Evolutionary conservation across 805 yeast species (phyloP).

Genomic region (Danielia oregonensis): DNA sequence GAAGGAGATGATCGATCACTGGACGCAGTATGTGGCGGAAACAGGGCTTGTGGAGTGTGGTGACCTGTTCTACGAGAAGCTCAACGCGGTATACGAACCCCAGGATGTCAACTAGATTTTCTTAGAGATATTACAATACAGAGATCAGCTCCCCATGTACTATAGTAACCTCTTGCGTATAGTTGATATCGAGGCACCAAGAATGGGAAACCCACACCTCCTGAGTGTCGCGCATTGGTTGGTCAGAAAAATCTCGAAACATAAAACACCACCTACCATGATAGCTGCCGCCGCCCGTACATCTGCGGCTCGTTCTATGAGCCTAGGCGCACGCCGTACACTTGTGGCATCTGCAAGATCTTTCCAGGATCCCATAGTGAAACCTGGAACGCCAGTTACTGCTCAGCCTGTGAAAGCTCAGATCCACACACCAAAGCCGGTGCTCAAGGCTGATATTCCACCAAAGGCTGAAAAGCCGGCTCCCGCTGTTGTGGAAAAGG

Average conservation of each 20-base stretch:
- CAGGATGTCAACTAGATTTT: background rate
- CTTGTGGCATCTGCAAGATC: slow-evolving; percentile 9
- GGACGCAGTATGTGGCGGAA: slow-evolving; percentile 51
- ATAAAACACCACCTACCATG: slow-evolving; percentile 2
- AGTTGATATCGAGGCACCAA: too few relatives aligned
- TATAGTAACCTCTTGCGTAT: too few relatives aligned
- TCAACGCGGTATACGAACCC: slow-evolving; percentile 2
- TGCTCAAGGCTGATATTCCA: too few relatives aligned
- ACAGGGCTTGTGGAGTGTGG: slow-evolving; percentile 42
- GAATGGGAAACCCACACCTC: background rate
- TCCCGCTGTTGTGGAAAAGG: slow-evolving; percentile 15
- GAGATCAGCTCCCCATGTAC: too few relatives aligned
- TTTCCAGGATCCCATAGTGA: slow-evolving; percentile 9
- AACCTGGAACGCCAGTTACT: slow-evolving; percentile 13
- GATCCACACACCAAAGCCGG: slow-evolving; percentile 3
- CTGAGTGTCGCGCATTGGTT: background rate
- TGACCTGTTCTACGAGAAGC: slow-evolving; percentile 5
- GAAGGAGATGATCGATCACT: slow-evolving; percentile 40
- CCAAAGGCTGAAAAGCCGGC: slow-evolving; percentile 9
- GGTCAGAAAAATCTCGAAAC: background rate
- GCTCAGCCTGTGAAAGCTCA: slow-evolving; percentile 14
- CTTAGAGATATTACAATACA: too few relatives aligned
- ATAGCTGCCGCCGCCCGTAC: slow-evolving; percentile 7
- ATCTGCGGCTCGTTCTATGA: too few relatives aligned
- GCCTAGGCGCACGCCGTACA: slow-evolving; percentile 9